A percentile compares a stretch with the other conserved stretches of the same genome.
Conservation (phyloP, 73 alveolate species). For the Stentor coeruleus region DNA sequence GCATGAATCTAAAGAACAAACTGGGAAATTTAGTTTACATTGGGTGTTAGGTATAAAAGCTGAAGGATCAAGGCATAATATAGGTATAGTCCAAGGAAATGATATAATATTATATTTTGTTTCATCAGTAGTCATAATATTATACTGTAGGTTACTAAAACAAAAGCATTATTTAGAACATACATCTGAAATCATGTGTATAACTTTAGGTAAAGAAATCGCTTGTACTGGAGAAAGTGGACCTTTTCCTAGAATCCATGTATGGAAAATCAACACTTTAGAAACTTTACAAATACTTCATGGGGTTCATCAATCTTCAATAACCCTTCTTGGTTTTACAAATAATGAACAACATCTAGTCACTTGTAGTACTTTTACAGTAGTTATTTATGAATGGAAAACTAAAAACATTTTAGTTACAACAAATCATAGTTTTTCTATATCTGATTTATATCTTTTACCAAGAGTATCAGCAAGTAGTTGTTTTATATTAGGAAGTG, state of each 20-base stretch:
- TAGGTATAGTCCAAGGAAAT: constrained; percentile 37
- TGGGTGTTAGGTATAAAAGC: constrained; percentile 97
- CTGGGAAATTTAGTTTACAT: constrained; percentile 54
- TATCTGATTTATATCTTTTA: background rate
- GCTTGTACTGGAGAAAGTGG: constrained; percentile 83
- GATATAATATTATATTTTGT: constrained; percentile 80
- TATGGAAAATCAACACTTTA: constrained; percentile 85
- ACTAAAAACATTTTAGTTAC: constrained; percentile 54
- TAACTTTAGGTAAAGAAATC: constrained; percentile 67
- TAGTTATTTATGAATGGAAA: constrained; percentile 81
- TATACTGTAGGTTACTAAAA: constrained; percentile 70
- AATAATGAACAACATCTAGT: constrained; percentile 55
- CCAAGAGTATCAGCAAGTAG: background rate
- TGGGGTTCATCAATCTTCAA: constrained; percentile 88
- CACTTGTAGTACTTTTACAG: constrained; percentile 86
- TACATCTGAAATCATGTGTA: constrained; percentile 77
- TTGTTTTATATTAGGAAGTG: constrained; percentile 17
- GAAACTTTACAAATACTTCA: constrained; percentile 71
- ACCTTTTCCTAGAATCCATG: constrained; percentile 84
- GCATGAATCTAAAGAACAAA: constrained; percentile 43
- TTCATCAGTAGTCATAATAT: constrained; percentile 80
- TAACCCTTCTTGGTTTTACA: constrained; percentile 67
- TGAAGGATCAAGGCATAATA: constrained; percentile 49
- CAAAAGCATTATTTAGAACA: constrained; percentile 88
- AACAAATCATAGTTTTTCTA: constrained; percentile 30